Base-by-base conservation (phyloP, 805 yeast species). In the Saturnispora bothae region DNA sequence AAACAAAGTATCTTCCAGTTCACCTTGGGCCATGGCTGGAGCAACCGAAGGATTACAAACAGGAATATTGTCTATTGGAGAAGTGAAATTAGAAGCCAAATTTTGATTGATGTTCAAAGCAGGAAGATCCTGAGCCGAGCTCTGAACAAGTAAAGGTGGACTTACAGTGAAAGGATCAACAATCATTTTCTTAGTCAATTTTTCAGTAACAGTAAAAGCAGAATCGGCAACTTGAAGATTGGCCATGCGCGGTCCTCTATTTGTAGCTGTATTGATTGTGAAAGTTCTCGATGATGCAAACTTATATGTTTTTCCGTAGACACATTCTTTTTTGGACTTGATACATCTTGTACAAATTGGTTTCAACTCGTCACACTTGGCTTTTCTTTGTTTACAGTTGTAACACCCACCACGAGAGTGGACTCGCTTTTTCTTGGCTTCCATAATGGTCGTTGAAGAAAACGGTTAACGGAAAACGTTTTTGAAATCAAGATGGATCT, bases 341-440 rank as follows among this genome's bases (percentile, higher is more conserved):
- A 54, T 40, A 38, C 73, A 67, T 34, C 64, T 65, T 58, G 65
- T 54, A 39, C 73, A 66, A 13, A 43, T 45, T 1, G 67, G 67
- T 34, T 60, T 61, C 4, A 43, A 44, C 39, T 63, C 67, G 45
- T 61, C 68, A 46, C 67, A 63, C 50, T 61, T 67, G 39, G 63
- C 50, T 42, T 64, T 65, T 28, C 71, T 51, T 31, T 65, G 45
- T 48, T 66, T 67, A 49, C 73, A 68, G 44, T 65, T 68, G 29
- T 49, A 47, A 41, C 73, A 68, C 5, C 73, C 73, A 40, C 64
- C 59, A 34, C 69, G 52, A 20, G 69, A 63, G 44, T 68, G 66
- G 36, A 58, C 52, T 35, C 71, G 48, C 50, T 62, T 65, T 49
- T 63, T 63, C 33, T 35, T 43, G 2, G 45, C 46, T 30, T 26